Conservation (phyloP, 2,329 filamentous ascomycete species). For the Penicillium corylophilum region DNA sequence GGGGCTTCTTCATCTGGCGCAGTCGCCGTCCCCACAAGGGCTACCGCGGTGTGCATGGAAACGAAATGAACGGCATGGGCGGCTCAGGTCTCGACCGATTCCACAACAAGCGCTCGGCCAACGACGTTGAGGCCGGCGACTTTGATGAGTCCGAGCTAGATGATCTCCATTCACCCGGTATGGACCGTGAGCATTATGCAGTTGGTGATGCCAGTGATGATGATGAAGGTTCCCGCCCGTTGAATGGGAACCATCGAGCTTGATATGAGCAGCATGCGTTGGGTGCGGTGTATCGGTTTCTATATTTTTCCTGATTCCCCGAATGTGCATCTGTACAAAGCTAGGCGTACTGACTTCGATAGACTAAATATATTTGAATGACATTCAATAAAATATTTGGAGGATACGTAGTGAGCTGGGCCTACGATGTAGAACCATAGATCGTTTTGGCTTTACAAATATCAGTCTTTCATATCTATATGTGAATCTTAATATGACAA, state of each 20-base stretch:
- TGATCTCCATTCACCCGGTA: constrained; percentile 46
- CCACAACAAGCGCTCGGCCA: constrained; percentile 40
- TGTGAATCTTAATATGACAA: background rate
- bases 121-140: constrained; percentile 61
- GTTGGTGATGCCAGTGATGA: constrained; percentile 50
- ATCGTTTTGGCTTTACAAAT: too few species aligned
- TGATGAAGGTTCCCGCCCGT: constrained; percentile 9
- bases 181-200: constrained; percentile 45
- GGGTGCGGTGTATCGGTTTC: constrained; percentile 3
- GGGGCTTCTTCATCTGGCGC: constrained; percentile 70
- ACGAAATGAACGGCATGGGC: constrained; percentile 36
- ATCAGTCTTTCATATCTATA: background rate
- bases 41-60: constrained; percentile 44
- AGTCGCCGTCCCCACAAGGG: constrained; percentile 51
- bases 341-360: constrained; percentile 1
- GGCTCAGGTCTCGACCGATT: constrained; percentile 51
- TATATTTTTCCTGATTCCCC: background rate
- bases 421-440: background rate
- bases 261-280: constrained; percentile 9
- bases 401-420: too few species aligned
- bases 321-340: constrained; percentile 2
- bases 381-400: background rate
- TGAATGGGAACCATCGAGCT: constrained; percentile 2
- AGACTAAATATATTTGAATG: constrained; percentile 2
- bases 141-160: constrained; percentile 64